phyloP scores from a whole-genome alignment of 192 early-diverging fungal genomes.

The Dissophora globulifera region DNA sequence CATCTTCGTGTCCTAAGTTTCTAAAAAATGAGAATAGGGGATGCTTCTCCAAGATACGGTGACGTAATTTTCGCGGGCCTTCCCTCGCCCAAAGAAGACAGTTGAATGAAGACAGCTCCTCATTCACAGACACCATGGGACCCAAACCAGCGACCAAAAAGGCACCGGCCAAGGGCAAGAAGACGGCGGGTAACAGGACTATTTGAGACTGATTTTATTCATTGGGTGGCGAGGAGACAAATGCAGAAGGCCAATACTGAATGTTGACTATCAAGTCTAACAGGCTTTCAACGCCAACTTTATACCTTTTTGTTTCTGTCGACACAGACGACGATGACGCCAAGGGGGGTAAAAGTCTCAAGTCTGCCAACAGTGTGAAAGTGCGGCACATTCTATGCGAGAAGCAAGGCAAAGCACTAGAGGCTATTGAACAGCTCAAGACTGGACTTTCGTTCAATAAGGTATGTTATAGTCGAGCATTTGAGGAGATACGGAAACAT shows the following conservation, averaged over 20 bases:
- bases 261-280: too few relatives aligned
- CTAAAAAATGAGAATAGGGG: too few relatives aligned
- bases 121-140: slow-evolving; percentile 20
- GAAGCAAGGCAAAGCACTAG: slow-evolving; percentile 77
- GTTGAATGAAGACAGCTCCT: too few relatives aligned
- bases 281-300: not conserved
- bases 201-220: not conserved
- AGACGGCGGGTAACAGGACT: slow-evolving; percentile 26
- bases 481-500: too few relatives aligned
- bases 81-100: too few relatives aligned
- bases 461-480: too few relatives aligned
- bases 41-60: too few relatives aligned
- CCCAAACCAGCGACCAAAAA: slow-evolving; percentile 47
- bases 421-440: slow-evolving; percentile 74
- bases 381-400: slow-evolving; percentile 89
- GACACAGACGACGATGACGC: slow-evolving; percentile 41
- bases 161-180: slow-evolving; percentile 40
- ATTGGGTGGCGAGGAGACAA: too few relatives aligned
- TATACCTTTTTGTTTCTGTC: not conserved
- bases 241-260: too few relatives aligned
- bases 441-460: slow-evolving; percentile 44
- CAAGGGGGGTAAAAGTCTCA: slow-evolving; percentile 63
- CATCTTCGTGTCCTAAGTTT: too few relatives aligned
- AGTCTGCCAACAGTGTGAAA: slow-evolving; percentile 70
- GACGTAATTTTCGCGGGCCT: too few relatives aligned